Percentiles rank a stretch among this genome's conserved stretches.
Evolutionary conservation across 2,329 filamentous ascomycete species (phyloP).

Genomic region (Fusarium algeriense): DNA sequence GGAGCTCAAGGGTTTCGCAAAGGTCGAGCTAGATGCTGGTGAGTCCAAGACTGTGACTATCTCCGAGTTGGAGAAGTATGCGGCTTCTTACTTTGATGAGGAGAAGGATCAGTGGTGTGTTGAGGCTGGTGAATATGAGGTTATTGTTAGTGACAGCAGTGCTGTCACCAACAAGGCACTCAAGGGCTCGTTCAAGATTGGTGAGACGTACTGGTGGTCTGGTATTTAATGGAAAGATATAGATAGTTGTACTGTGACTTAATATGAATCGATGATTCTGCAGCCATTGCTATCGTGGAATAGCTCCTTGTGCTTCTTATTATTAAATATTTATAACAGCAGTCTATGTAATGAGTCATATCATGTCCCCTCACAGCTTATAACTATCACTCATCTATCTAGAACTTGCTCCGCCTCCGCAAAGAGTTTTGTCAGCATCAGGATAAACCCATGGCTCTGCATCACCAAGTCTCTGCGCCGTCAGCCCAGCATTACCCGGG

Average conservation of each 20-base stretch:
- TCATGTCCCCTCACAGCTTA: background rate
- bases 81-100: conserved; percentile 78
- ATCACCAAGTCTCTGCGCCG: conserved; percentile 46
- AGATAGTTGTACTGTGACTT: background rate
- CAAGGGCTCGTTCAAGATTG: conserved; percentile 66
- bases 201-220: conserved; percentile 75
- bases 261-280: background rate
- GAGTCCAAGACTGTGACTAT: conserved; percentile 70
- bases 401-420: background rate
- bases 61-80: conserved; percentile 71
- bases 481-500: conserved; percentile 62
- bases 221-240: conserved; percentile 57
- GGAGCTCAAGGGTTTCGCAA: conserved; percentile 75
- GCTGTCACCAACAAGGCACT: conserved; percentile 62
- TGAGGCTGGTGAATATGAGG: conserved; percentile 73
- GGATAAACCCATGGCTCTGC: conserved; percentile 32
- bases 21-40: conserved; percentile 71
- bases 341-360: background rate
- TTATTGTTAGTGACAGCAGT: conserved; percentile 71
- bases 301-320: background rate
- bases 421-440: background rate
- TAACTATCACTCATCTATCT: background rate
- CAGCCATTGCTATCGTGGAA: background rate
- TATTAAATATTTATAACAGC: background rate
- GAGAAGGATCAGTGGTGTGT: conserved; percentile 72